Evolutionary conservation across 768 basidiomycete genomes (phyloP), one percentile per base, ranked within the genome.

Genomic region (Trametes villosa): DNA sequence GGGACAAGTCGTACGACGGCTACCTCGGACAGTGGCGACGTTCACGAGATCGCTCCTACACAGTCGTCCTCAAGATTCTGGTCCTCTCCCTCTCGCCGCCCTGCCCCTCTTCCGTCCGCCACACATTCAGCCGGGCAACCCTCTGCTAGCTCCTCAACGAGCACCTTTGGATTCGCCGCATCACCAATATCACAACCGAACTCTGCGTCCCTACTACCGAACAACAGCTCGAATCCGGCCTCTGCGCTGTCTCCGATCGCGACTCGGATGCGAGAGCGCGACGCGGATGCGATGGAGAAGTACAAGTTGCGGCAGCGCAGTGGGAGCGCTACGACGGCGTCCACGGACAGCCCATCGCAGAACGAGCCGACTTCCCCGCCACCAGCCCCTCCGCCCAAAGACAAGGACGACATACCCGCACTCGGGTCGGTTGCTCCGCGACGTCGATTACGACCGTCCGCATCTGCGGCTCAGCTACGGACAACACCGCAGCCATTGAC

Each of bases 251-350:
- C 92, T 3, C 92, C 91, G 3, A 83, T 94, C 58, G 89, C 87
- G 29, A 88, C 78, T 66, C 88, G 91, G 33, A 87, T 94, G 81
- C 84, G 87, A 65, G 89, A 92, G 74, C 82, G 86, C 58, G 92
- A 94, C 70, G 92, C 92, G 20, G 89, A 89, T 70, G 93, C 92
- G 36, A 91, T 90, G 80, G 91, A 92, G 72, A 91, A 92, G 68
- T 94, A 92, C 70, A 79, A 92, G 71, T 80, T 83, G 62, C 83
- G 92, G 57, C 91, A 90, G 77, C 84, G 92, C 57, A 94, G 91
- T 70, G 92, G 89, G 50, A 92, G 91, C 67, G 86, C 81, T 56
- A 86, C 84, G 44, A 87, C 86, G 26, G 80, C 87, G 20, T 90
- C 89, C 1, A 88, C 88, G 15, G 89, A 91, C 67, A 85, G 81